Base-by-base conservation (phyloP, 495 filamentous ascomycete species). In the Penicillium simplicissimum region DNA sequence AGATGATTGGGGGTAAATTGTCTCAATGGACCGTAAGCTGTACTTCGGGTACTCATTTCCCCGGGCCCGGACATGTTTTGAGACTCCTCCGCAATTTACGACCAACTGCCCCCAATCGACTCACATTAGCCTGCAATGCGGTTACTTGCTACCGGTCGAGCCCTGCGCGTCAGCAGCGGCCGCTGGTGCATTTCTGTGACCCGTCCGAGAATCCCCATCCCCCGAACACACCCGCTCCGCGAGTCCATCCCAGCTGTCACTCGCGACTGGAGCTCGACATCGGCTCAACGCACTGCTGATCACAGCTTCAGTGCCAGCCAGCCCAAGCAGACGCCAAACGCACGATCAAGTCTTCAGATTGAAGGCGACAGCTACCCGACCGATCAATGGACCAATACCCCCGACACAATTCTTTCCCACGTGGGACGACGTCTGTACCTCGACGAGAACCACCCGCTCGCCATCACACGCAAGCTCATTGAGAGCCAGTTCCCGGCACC, bases 381-480 rank as follows among this genome's bases (percentile, higher is more conserved):
- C 23, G 94, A 97, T 63, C 70, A 84, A 52, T 97, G 92, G 93
- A 93, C 87, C 70, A 98, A 98, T 68, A 81, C 90, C 34, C 85
- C 96, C 14, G 71, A 84, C 11, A 86, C 86, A 57, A 90, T 98
- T 59, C 79, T 93, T 53, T 82, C 87, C 14, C 82, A 87, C 58
- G 80, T 96, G 53, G 80, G 85, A 47, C 88, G 90, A 52, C 87
- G 85, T 53, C 82, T 98, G 6, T 93, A 98, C 74, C 82, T 96
- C 21, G 87, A 94, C 74, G 86, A 87, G 63, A 87, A 94, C 72
- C 95, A 98, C 74, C 95, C 95, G 15, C 81, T 98, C 31, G 83
- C 86, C 59, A 95, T 98, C 68, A 98, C 95, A 5, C 88, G 96
- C 43, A 83, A 90, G 61, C 86, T 98, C 58, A 93, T 98, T 67